Evolutionary conservation across 768 basidiomycete species (phyloP).

Genomic region (Mrakia blollopis): DNA sequence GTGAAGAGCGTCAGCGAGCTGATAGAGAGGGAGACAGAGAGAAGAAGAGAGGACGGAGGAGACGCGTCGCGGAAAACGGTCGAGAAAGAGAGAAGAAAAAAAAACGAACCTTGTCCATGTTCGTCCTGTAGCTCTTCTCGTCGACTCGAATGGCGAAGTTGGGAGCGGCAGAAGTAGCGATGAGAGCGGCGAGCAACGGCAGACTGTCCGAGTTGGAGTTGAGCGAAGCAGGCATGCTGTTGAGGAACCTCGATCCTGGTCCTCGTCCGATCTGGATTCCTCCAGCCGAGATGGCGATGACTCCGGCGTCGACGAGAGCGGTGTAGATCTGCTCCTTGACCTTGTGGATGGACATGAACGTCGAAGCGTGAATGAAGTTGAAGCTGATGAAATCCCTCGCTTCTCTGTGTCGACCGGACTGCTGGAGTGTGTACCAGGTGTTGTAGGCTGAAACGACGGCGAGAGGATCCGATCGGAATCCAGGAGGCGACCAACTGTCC

Average conservation of each 20-base stretch:
- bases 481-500: constrained; percentile 67
- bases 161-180: constrained; percentile 79
- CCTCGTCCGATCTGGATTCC: constrained; percentile 41
- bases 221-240: constrained; percentile 58
- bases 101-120: constrained; percentile 12
- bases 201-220: constrained; percentile 68
- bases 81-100: neutral
- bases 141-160: constrained; percentile 80
- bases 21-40: neutral
- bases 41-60: constrained; percentile 12
- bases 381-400: constrained; percentile 74
- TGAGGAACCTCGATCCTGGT: constrained; percentile 27
- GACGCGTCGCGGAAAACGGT: constrained; percentile 3
- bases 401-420: constrained; percentile 56
- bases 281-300: constrained; percentile 75
- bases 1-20: neutral
- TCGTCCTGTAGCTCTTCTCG: constrained; percentile 39
- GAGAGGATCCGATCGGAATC: constrained; percentile 79
- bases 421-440: constrained; percentile 69
- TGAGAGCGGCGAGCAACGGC: constrained; percentile 73
- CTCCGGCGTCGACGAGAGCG: constrained; percentile 70
- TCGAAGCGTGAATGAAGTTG: constrained; percentile 86
- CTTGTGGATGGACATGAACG: constrained; percentile 71
- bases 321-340: constrained; percentile 72
- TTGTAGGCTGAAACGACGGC: constrained; percentile 76